phyloP scores from a whole-genome alignment of 2,329 filamentous ascomycete genomes.

The Sclerotiophoma versabilis region DNA sequence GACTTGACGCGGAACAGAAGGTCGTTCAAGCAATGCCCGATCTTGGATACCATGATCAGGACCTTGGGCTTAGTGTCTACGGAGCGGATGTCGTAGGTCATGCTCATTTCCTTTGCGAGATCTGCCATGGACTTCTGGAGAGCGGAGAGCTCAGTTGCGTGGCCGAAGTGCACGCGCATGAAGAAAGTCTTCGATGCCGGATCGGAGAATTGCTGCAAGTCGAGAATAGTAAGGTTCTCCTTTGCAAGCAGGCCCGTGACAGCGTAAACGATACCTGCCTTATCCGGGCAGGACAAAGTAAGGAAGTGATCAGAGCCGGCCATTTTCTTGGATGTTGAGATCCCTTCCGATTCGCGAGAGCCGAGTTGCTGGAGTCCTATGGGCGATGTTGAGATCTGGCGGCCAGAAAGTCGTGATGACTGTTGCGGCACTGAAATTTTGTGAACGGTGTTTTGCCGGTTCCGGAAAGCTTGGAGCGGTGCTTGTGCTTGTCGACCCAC shows the following conservation, averaged over 20 bases:
- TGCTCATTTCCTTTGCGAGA: constrained; percentile 69
- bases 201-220: constrained; percentile 86
- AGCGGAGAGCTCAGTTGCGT: constrained; percentile 55
- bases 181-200: constrained; percentile 78
- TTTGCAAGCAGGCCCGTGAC: constrained; percentile 79
- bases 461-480: constrained; percentile 36
- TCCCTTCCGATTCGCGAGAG: constrained; percentile 28
- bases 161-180: constrained; percentile 85
- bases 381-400: constrained; percentile 26
- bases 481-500: constrained; percentile 29
- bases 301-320: constrained; percentile 56
- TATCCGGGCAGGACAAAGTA: constrained; percentile 83
- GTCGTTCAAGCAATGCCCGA: constrained; percentile 85
- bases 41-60: constrained; percentile 89
- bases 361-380: constrained; percentile 29
- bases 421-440: constrained; percentile 39
- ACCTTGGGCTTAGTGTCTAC: constrained; percentile 74
- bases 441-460: constrained; percentile 39
- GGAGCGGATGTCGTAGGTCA: constrained; percentile 75
- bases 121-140: constrained; percentile 65
- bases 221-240: constrained; percentile 79
- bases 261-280: constrained; percentile 83
- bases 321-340: constrained; percentile 39
- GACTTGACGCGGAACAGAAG: constrained; percentile 80
- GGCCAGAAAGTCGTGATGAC: constrained; percentile 23